These are phyloP conservation scores for Leishmania lainsoni DNA, from an alignment of 208 protist genomes.

Conservation along the genomic window DNA sequence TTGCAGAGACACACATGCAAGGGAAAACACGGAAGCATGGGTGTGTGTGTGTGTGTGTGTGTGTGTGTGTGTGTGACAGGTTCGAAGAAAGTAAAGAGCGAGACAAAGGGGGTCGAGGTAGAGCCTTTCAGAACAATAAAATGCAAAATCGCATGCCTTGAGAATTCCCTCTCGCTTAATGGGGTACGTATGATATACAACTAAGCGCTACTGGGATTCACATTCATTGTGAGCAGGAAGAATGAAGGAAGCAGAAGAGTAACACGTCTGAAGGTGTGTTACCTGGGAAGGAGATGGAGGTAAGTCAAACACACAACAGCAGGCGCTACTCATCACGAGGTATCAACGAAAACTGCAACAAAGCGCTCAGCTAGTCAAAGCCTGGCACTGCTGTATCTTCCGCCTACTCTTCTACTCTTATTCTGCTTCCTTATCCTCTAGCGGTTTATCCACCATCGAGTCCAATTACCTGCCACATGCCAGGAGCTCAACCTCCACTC, in stretches of 20 bases:
- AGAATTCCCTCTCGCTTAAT: background rate
- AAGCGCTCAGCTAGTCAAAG: too few species aligned
- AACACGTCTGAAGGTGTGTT: too few species aligned
- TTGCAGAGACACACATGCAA: background rate
- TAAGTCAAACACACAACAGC: background rate
- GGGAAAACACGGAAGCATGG: background rate
- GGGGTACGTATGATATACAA: background rate
- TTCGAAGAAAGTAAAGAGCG: background rate
- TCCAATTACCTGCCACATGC: background rate
- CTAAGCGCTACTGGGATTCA: too few species aligned
- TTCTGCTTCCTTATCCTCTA: background rate
- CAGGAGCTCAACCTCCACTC: background rate
- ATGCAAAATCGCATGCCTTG: too few species aligned
- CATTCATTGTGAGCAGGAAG: background rate
- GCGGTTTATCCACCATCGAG: background rate
- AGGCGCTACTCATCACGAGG: background rate
- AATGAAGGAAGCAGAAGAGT: background rate
- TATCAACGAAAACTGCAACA: background rate
- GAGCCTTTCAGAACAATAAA: too few species aligned
- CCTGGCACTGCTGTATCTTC: background rate
- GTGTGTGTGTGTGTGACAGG: background rate
- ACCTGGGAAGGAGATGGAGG: background rate
- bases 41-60: too few species aligned
- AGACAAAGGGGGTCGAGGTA: background rate
- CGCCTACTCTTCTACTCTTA: background rate